phyloP scores from a whole-genome alignment of 768 basidiomycete genomes.

The Cystobasidium onofrii region DNA sequence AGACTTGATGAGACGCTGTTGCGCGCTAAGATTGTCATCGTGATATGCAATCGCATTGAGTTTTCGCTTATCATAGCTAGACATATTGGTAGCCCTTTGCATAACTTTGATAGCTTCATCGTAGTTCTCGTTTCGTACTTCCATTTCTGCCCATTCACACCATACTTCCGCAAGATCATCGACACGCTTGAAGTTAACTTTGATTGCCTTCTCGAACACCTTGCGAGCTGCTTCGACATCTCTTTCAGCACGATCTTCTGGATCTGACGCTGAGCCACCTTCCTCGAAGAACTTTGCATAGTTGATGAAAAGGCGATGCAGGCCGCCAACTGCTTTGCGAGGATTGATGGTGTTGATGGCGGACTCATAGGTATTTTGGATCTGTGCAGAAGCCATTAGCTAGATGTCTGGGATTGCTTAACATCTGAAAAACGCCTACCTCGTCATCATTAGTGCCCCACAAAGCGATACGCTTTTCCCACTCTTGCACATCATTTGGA shows the following conservation, averaged over 20 bases:
- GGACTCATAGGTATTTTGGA: constrained; percentile 83
- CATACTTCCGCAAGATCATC: constrained; percentile 97
- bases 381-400: too few species aligned
- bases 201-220: constrained; percentile 84
- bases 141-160: constrained; percentile 99
- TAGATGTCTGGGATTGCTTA: too few species aligned
- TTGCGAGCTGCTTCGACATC: constrained; percentile 81
- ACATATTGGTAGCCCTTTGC: constrained; percentile 82
- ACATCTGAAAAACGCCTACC: too few species aligned
- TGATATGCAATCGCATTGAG: constrained; percentile 76
- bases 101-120: constrained; percentile 90
- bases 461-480: constrained; percentile 93
- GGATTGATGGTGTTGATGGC: constrained; percentile 82
- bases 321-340: constrained; percentile 78
- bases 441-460: constrained; percentile 83
- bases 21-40: constrained; percentile 83
- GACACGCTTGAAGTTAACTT: constrained; percentile 85
- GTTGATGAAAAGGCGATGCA: constrained; percentile 82
- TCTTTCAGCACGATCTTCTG: constrained; percentile 56
- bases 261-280: constrained; percentile 64
- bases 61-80: constrained; percentile 52
- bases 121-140: constrained; percentile 89
- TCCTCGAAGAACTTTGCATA: constrained; percentile 98
- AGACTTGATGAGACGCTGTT: constrained; percentile 89
- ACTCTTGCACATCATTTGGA: constrained; percentile 96